Base-by-base conservation (phyloP, 805 yeast genomes). In the Metschnikowia hibisci region DNA sequence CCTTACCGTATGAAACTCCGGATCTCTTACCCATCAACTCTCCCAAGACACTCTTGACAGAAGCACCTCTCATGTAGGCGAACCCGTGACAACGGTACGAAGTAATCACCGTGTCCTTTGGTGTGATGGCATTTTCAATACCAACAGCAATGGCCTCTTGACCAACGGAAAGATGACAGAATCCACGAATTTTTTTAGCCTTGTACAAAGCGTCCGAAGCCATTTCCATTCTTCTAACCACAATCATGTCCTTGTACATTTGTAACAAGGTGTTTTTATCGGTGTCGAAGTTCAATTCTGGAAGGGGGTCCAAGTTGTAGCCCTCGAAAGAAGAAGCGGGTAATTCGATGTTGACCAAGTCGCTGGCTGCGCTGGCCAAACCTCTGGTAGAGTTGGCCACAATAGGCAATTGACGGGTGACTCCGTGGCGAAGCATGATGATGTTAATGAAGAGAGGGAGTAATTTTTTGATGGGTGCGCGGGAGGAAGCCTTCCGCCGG, bases 81-180 rank as follows among this genome's bases (percentile, higher is more conserved):
- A 93, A 90, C 57, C 98, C 97, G 80, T 93, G 99, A 76, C 99
- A 93, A 78, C 99, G 83, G 77, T 93, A 93, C 28, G 98, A 87
- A 44, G 99, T 93, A 68, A 93, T 93, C 54, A 93, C 81, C 51
- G 95, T 78, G 70, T 93, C 99, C 55, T 83, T 69, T 52, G 76
- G 76, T 56, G 85, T 82, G 63, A 89, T 84, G 57, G 99, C 98
- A 61, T 84, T 80, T 76, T 93, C 99, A 56, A 93, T 89, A 67
- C 99, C 99, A 50, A 91, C 97, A 51, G 99, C 96, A 70, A 93
- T 81, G 52, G 99, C 99, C 75, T 93, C 99, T 75, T 93, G 99
- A 62, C 99, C 99, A 51, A 87, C 89, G 11, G 96, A 87, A 74
- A 93, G 80, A 71, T 93, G 99, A 74, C 99, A 93, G 83, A 93